Evolutionary conservation across 139 green algal species (phyloP).

Genomic region (Coccomyxa sp.): DNA sequence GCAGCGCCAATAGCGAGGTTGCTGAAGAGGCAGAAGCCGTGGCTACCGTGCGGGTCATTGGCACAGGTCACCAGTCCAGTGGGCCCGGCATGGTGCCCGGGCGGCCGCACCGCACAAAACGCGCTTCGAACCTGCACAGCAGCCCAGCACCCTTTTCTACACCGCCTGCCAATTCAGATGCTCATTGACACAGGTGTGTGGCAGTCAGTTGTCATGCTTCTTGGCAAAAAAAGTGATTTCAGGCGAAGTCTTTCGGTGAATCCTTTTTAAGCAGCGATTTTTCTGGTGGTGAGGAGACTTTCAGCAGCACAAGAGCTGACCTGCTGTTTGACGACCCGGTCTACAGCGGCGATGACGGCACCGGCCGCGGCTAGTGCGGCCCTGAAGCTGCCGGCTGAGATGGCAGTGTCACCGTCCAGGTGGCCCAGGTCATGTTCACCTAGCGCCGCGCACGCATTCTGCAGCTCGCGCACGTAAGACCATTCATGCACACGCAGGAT

Average conservation of each 20-base stretch:
- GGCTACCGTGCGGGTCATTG: constrained; percentile 50
- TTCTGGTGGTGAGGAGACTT: not conserved
- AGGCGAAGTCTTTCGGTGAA: too few relatives aligned
- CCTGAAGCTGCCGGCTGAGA: constrained; percentile 60
- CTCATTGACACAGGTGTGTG: too few relatives aligned
- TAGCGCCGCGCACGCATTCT: constrained; percentile 16
- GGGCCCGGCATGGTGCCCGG: constrained; percentile 85
- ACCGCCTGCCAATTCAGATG: not conserved
- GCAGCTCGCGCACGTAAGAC: constrained; percentile 69
- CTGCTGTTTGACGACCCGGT: constrained; percentile 52
- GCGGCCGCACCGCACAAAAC: constrained; percentile 86
- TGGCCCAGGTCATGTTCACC: constrained; percentile 28
- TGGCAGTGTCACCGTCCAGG: constrained; percentile 82
- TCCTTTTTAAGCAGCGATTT: too few relatives aligned
- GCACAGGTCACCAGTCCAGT: constrained; percentile 53
- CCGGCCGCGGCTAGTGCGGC: constrained; percentile 75
- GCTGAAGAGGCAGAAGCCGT: constrained; percentile 95
- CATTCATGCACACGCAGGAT: constrained; percentile 84
- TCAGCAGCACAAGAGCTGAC: not conserved
- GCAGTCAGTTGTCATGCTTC: too few relatives aligned
- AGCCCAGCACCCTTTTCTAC: not conserved
- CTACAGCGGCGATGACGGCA: constrained; percentile 63
- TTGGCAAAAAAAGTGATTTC: too few relatives aligned
- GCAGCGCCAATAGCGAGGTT: constrained; percentile 87
- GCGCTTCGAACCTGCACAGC: constrained; percentile 56